phyloP scores from a whole-genome alignment of 352 stramenopile genomes.

The Phytophthora megakarya region DNA sequence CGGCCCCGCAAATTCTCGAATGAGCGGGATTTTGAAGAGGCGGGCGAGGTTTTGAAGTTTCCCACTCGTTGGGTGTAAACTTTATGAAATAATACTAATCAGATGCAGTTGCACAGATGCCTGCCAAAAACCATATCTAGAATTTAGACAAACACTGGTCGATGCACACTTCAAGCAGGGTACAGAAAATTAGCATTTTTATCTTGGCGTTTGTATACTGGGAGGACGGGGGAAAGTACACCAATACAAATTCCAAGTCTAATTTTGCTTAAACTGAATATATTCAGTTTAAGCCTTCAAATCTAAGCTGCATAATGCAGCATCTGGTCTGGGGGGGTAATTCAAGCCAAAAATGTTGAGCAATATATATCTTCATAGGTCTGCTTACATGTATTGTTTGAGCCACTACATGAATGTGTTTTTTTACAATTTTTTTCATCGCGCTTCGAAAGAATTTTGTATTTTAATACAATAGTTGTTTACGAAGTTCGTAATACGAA shows the following conservation, averaged over 20 bases:
- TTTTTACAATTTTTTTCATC: too few species aligned
- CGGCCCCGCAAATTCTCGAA: constrained; percentile 12
- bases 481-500: too few species aligned
- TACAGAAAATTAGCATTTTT: constrained; percentile 6
- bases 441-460: too few species aligned
- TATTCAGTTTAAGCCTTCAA: constrained; percentile 13
- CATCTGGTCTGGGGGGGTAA: constrained; percentile 23
- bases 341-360: too few species aligned
- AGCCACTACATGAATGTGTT: too few species aligned
- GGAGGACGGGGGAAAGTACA: constrained; percentile 8
- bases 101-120: background rate
- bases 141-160: background rate
- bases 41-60: background rate
- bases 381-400: too few species aligned
- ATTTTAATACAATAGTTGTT: too few species aligned
- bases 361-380: too few species aligned
- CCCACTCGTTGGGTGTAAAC: background rate
- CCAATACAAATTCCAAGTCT: constrained; percentile 23
- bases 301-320: constrained; percentile 22
- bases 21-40: constrained; percentile 7
- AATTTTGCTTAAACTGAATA: constrained; percentile 16
- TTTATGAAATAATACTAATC: background rate
- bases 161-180: too few species aligned
- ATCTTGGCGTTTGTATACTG: constrained; percentile 18
- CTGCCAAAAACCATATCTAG: too few species aligned